Conservation (phyloP, 1,284 basidiomycete species). For the Papiliotrema laurentii region DNA sequence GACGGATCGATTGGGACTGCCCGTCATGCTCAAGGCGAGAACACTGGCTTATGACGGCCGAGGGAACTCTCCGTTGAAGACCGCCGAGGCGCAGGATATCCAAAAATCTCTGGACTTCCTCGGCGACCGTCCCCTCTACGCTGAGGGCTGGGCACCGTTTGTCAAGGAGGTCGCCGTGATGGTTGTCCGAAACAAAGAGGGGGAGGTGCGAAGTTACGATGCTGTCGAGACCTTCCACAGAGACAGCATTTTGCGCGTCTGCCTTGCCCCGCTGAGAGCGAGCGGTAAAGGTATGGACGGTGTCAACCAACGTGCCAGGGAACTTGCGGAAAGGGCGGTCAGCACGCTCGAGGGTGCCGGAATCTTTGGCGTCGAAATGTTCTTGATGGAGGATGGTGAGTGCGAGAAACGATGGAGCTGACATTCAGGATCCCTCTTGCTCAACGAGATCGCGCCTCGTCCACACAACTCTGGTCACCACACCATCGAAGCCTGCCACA, state of each 20-base stretch:
- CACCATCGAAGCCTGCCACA: conserved; percentile 96
- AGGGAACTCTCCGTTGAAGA: conserved; percentile 78
- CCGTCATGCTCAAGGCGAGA: conserved; percentile 93
- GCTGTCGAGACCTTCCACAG: conserved; percentile 94
- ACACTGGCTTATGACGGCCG: conserved; percentile 95
- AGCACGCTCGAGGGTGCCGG: conserved; percentile 81
- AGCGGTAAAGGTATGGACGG: conserved; percentile 51
- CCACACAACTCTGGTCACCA: conserved; percentile 99
- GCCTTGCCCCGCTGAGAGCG: conserved; percentile 68
- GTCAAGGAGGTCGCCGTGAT: conserved; percentile 91
- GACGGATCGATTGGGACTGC: conserved; percentile 64
- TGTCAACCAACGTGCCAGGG: conserved; percentile 61
- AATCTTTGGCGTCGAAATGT: conserved; percentile 98
- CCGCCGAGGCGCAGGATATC: conserved; percentile 52
- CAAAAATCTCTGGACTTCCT: conserved; percentile 64
- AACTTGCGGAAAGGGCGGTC: conserved; percentile 78
- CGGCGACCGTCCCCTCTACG: conserved; percentile 67
- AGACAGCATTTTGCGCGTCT: conserved; percentile 90
- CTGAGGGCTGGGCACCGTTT: conserved; percentile 91
- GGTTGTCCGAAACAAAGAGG: conserved; percentile 78
- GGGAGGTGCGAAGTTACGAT: conserved; percentile 79
- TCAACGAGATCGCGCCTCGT: conserved; percentile 98
- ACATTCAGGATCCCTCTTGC: conserved; percentile 63
- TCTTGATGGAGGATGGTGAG: conserved; percentile 79
- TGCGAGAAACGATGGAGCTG: too few species aligned